Conservation (phyloP, 169 alveolate species). For the Eimeria maxima region DNA sequence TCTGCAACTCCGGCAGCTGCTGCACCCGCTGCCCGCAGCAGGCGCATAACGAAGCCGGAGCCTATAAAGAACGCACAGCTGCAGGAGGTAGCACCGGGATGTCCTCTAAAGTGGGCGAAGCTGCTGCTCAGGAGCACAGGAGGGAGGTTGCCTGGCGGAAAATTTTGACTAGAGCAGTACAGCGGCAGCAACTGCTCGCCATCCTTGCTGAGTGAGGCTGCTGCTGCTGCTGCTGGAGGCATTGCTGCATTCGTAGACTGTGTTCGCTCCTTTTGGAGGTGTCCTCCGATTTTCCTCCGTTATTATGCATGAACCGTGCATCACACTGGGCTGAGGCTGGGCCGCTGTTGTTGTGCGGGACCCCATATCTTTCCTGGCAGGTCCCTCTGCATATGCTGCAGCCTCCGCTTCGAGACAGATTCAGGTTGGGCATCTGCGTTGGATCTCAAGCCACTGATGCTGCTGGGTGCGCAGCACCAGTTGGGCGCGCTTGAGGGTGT, state of each 20-base stretch:
- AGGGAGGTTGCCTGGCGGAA: not conserved
- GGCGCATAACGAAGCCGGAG: no score
- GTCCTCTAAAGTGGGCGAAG: not conserved
- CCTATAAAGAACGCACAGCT: not conserved
- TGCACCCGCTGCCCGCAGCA: no score
- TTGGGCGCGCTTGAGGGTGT: not conserved
- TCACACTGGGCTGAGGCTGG: no score
- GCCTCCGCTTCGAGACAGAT: constrained; percentile 73
- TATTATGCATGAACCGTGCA: not conserved
- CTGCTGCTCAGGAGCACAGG: not conserved
- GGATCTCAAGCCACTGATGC: constrained; percentile 59
- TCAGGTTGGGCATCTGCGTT: constrained; percentile 64
- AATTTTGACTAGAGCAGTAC: constrained; percentile 9
- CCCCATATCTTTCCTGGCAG: no score
- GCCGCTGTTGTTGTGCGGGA: no score
- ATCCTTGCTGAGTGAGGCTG: constrained; percentile 49
- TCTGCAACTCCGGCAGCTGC: constrained; percentile 13
- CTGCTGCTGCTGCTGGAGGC: not conserved
- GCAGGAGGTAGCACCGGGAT: not conserved
- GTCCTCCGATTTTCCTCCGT: not conserved
- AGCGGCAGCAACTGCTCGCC: constrained; percentile 57
- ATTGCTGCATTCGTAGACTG: not conserved
- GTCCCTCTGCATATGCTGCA: not conserved
- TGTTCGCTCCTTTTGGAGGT: not conserved
- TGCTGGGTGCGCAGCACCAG: constrained; percentile 34